Conservation (phyloP, 2,329 filamentous ascomycete species). For the Diaporthe sp. region DNA sequence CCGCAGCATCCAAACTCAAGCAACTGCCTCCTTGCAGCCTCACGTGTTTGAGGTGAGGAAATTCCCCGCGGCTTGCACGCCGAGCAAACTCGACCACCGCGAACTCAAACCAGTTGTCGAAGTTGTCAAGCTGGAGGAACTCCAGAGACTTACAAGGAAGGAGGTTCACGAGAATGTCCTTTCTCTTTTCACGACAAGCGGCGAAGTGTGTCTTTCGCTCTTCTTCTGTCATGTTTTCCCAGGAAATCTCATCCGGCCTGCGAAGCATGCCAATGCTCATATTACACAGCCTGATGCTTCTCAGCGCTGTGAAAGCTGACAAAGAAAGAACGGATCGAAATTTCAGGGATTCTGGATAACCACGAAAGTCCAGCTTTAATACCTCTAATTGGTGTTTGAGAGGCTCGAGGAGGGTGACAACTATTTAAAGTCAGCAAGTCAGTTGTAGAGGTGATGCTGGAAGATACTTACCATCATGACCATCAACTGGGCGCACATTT, state of each 20-base stretch:
- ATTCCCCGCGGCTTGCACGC: not conserved
- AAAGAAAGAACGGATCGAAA: not conserved
- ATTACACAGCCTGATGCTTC: not conserved
- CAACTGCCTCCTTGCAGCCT: not conserved
- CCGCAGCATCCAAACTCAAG: no score
- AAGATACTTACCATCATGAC: not conserved
- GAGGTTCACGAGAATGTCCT: not conserved
- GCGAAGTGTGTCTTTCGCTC: not conserved
- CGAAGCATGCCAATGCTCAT: not conserved
- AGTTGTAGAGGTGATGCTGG: not conserved
- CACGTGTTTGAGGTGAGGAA: not conserved
- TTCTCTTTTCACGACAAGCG: not conserved
- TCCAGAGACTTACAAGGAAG: not conserved
- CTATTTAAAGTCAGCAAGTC: not conserved
- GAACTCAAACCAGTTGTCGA: accelerated
- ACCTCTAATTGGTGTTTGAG: not conserved
- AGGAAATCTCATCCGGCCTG: no score
- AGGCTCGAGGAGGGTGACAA: not conserved
- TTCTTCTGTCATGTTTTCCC: not conserved
- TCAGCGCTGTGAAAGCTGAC: not conserved
- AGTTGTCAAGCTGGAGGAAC: not conserved
- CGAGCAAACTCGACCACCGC: not conserved
- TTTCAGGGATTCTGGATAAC: not conserved
- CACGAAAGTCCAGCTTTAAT: not conserved
- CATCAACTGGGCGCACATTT: not conserved